Conservation (phyloP, 768 basidiomycete genomes). For the Mycena sanguinolenta region DNA sequence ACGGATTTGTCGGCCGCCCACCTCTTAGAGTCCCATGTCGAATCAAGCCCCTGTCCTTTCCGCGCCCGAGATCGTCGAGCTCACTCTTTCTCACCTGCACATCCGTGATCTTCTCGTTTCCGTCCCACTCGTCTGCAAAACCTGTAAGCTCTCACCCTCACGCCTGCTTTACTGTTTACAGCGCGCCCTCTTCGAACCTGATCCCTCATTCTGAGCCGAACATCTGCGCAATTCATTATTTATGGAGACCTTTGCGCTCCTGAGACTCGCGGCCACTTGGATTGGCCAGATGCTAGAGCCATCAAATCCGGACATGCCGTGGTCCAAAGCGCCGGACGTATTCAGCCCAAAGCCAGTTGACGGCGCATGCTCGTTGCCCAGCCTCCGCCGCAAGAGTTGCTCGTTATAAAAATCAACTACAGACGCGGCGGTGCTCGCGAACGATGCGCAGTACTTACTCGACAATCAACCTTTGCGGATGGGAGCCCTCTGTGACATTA, state of each 20-base stretch:
- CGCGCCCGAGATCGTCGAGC: conserved; percentile 13
- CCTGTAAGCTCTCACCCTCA: background rate
- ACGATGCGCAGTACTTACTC: background rate
- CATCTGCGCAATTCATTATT: background rate
- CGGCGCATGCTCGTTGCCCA: conserved; percentile 14
- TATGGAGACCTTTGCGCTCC: background rate
- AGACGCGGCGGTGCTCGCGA: no score
- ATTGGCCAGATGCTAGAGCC: background rate
- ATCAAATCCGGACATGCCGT: background rate
- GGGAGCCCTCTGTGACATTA: background rate
- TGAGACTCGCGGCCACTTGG: background rate
- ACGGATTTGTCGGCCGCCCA: no score
- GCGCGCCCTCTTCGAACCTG: conserved; percentile 13
- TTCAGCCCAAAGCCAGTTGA: conserved; percentile 10
- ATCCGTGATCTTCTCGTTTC: background rate
- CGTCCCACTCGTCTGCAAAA: background rate
- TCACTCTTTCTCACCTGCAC: background rate
- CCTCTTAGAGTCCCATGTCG: no score
- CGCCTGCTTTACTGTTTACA: background rate
- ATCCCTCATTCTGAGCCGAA: background rate
- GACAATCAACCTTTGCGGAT: background rate
- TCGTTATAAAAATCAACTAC: background rate
- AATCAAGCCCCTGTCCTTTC: background rate
- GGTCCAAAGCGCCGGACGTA: background rate
- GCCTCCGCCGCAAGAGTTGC: background rate